Evolutionary conservation across 2,329 filamentous ascomycete species (phyloP), one percentile per base, ranked within the genome.

Genomic region (Alternaria triticina): DNA sequence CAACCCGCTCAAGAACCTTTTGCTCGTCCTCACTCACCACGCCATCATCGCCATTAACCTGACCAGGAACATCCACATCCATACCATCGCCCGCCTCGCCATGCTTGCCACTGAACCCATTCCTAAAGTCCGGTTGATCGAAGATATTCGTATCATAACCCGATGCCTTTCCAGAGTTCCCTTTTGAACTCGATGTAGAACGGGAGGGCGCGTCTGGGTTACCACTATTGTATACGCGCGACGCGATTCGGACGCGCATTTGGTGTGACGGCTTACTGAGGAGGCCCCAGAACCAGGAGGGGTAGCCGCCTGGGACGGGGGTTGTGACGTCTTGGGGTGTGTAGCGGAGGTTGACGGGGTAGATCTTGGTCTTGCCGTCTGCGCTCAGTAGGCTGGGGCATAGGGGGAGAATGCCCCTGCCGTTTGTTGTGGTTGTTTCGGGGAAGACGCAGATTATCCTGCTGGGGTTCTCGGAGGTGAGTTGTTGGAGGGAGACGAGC

Each of bases 401-500:
- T 59, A 97, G 88, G 2, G 93, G 92, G 12, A 99, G 82, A 66
- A 98, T 94, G 5, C 91, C 96, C 70, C 92, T 90, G 66, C 95
- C 95, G 76, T 99, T 99, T 47, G 93, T 97, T 1, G 96, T 97
- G 5, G 91, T 96, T 80, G 91, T 95, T 82, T 99, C 96, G 12
- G 96, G 95, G 78, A 98, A 97, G 2, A 97, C 89, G 65, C 90
- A 93, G 66, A 98, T 87, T 62, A 93, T 88, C 49, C 93, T 89
- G 61, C 87, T 85, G 0, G 93, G 93, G 76, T 96, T 87, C 61
- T 86, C 83, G 30, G 84, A 81, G 11, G 94, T 77, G 5, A 98
- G 85, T 6, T 77, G 71, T 15, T 75, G 70, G 23, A 85, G 76
- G 5, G 74, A 69, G 28, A 78, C 68, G 15, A 83, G 75, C 30